Base-by-base conservation (phyloP, 805 yeast genomes). In the Ogataea trehalophila region DNA sequence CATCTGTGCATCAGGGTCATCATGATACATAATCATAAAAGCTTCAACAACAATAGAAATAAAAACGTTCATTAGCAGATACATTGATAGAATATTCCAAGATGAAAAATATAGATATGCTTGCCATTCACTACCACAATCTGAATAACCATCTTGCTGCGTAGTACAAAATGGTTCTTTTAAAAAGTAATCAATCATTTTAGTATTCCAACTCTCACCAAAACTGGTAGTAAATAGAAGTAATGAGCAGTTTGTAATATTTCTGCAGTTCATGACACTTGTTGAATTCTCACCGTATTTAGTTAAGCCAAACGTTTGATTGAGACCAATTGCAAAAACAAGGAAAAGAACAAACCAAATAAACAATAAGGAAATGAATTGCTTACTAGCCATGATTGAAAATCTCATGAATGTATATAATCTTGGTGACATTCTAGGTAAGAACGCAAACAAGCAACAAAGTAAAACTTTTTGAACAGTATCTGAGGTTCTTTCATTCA, bases 121-220 rank as follows among this genome's bases (percentile, higher is more conserved):
- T 52, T 72, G 73, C 2, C 70, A 55, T 22, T 71, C 69, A 49
- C 76, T 80, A 0, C 97, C 97, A 67, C 97, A 89, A 62, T 88
- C 96, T 14, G 79, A 72, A 33, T 70, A 72, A 36, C 69, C 72
- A 15, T 68, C 60, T 6, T 36, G n/a, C 15, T 42, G 42, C 4
- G 35, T 23, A 1, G 76, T 63, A 58, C 97, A 89, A 54, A 69
- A 82, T 0, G 97, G 97, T 1, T 67, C 55, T 17, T 69, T 70
- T 4, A 88, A 60, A 1, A 81, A 72, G 57, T 75, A 83, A 61
- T 89, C 96, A 38, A 72, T 73, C 90, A 89, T 81, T 23, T 85
- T 75, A 54, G 81, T 76, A 60, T 89, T 88, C 97, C 97, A 89
- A 2, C 92, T 92, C 66, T 89, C 96, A 5, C 96, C 97, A 62